Evolutionary conservation across 2,329 filamentous ascomycete species (phyloP).

Genomic region (Alternaria alternata): DNA sequence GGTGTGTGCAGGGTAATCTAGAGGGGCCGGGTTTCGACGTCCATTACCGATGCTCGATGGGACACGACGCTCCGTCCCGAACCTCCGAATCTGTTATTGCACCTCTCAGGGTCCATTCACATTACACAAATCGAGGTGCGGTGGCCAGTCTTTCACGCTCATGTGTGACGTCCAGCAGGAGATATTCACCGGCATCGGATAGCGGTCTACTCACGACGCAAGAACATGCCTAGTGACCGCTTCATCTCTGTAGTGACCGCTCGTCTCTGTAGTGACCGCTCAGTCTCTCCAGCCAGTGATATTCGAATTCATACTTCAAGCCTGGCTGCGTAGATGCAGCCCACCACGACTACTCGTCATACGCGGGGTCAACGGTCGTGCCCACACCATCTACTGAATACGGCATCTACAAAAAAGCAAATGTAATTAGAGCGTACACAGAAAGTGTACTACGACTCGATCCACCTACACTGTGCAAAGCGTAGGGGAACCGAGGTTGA

Average conservation of each 20-base stretch:
- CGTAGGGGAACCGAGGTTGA: slow-evolving; percentile 30
- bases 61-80: slow-evolving; percentile 11
- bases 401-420: slow-evolving; percentile 4
- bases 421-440: neutral
- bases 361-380: too few species aligned
- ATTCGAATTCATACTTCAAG: too few species aligned
- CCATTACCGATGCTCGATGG: slow-evolving; percentile 9
- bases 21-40: slow-evolving; percentile 20
- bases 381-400: neutral
- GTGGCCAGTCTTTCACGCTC: neutral
- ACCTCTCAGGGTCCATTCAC: slow-evolving; percentile 10
- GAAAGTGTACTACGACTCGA: neutral
- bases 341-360: too few species aligned
- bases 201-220: slow-evolving; percentile 1
- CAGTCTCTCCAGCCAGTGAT: too few species aligned
- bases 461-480: slow-evolving; percentile 13
- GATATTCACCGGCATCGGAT: slow-evolving; percentile 15
- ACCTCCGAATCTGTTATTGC: slow-evolving; percentile 16
- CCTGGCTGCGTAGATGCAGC: too few species aligned
- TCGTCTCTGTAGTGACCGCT: too few species aligned
- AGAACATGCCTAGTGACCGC: too few species aligned
- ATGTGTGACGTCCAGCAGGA: slow-evolving; percentile 9
- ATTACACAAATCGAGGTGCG: slow-evolving; percentile 4
- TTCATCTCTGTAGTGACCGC: too few species aligned
- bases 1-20: slow-evolving; percentile 18